These are phyloP conservation scores for Phylloporus arenicola DNA, from an alignment of 768 basidiomycete species.

Conservation along the genomic window DNA sequence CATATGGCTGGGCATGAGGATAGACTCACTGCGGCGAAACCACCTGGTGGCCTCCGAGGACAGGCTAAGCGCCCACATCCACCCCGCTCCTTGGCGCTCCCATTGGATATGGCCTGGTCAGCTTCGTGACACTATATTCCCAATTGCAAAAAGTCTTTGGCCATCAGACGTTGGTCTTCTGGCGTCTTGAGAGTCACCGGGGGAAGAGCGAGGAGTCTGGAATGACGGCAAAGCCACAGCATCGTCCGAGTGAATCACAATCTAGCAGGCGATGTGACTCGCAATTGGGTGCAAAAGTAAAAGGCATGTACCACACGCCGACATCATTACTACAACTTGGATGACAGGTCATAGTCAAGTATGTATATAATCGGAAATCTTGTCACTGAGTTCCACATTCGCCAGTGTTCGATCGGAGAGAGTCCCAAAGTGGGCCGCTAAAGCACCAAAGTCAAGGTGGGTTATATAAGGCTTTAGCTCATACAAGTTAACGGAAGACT, in stretches of 20 bases:
- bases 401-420: constrained; percentile 37
- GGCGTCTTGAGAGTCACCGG: constrained; percentile 11
- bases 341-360: too few species aligned
- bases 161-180: constrained; percentile 17
- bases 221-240: constrained; percentile 39
- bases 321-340: too few species aligned
- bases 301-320: too few species aligned
- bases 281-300: constrained; percentile 30
- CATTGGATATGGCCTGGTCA: constrained; percentile 67
- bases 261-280: constrained; percentile 36
- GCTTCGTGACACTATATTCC: constrained; percentile 77
- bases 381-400: constrained; percentile 60
- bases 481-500: constrained; percentile 37
- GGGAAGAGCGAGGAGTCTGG: constrained; percentile 10
- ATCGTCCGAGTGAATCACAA: constrained; percentile 54
- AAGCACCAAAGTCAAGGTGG: constrained; percentile 53
- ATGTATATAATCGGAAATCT: too few species aligned
- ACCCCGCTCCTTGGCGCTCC: constrained; percentile 63
- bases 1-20: too few species aligned
- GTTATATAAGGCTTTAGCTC: constrained; percentile 37
- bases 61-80: constrained; percentile 85
- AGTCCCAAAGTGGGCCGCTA: constrained; percentile 42
- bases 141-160: constrained; percentile 67
- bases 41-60: constrained; percentile 93
- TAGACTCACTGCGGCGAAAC: too few species aligned